Evolutionary conservation across 169 alveolate genomes (phyloP).

Genomic region (Blepharisma undulans): DNA sequence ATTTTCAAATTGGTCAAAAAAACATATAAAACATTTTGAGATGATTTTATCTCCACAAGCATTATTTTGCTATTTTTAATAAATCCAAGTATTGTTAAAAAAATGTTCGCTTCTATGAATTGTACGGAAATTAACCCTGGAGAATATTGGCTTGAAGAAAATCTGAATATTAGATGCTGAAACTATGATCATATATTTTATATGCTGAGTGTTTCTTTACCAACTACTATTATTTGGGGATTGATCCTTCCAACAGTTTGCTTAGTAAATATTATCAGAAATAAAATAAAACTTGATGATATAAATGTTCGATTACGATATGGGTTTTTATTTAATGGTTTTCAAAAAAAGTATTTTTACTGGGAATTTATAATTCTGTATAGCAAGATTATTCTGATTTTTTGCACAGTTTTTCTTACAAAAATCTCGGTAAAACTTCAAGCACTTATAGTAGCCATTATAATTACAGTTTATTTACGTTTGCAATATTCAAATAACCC

Average conservation of each 20-base stretch:
- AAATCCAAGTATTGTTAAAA: neutral
- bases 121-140: neutral
- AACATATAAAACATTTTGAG: too few species aligned
- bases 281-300: constrained; percentile 20
- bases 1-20: too few species aligned
- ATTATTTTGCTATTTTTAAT: constrained; percentile 22
- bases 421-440: neutral
- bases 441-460: neutral
- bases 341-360: neutral
- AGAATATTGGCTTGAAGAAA: constrained; percentile 7
- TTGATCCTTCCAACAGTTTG: neutral
- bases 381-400: neutral
- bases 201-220: neutral
- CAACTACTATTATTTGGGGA: neutral
- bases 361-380: constrained; percentile 24
- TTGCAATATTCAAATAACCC: constrained; percentile 10
- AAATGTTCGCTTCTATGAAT: neutral
- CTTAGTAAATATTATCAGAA: neutral
- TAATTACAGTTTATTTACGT: neutral
- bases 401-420: neutral
- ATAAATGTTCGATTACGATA: neutral
- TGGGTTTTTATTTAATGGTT: constrained; percentile 39
- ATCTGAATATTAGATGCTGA: constrained; percentile 13
- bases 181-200: neutral
- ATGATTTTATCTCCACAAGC: neutral